Conservation (phyloP, 768 basidiomycete species). For the Cantharellus anzutake region DNA sequence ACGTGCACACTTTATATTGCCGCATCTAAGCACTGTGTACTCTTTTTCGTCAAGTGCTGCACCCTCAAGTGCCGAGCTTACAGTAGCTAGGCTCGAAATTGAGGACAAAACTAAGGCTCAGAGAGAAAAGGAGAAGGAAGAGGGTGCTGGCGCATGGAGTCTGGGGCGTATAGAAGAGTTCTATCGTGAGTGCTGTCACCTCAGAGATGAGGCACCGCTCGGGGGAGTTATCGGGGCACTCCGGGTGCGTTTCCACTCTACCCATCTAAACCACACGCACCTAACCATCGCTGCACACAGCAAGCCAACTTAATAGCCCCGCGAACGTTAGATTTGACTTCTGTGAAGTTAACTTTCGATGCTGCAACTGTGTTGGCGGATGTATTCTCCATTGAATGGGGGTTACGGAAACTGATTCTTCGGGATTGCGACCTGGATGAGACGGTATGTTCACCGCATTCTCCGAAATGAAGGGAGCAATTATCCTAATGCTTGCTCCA, state of each 20-base stretch:
- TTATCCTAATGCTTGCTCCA: slow-evolving; percentile 13
- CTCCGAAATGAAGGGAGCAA: neutral
- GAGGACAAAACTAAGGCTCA: slow-evolving; percentile 59
- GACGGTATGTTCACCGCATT: slow-evolving; percentile 28
- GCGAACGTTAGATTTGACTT: slow-evolving; percentile 60
- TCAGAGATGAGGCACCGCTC: slow-evolving; percentile 54
- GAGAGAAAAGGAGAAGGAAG: slow-evolving; percentile 19
- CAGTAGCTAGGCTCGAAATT: slow-evolving; percentile 66
- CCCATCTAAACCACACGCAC: slow-evolving; percentile 1
- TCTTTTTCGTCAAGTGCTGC: slow-evolving; percentile 75
- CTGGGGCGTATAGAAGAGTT: slow-evolving; percentile 69
- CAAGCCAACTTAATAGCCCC: slow-evolving; percentile 36
- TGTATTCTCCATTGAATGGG: slow-evolving; percentile 86
- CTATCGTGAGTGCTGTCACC: slow-evolving; percentile 69
- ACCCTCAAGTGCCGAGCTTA: slow-evolving; percentile 57
- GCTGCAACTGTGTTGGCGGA: slow-evolving; percentile 73
- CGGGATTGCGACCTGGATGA: slow-evolving; percentile 81
- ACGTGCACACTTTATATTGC: slow-evolving; percentile 80
- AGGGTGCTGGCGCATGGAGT: slow-evolving; percentile 61
- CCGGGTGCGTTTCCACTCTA: slow-evolving; percentile 30
- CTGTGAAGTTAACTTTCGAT: slow-evolving; percentile 49
- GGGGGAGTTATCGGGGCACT: slow-evolving; percentile 45
- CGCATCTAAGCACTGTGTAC: slow-evolving; percentile 71
- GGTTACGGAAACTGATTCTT: slow-evolving; percentile 64
- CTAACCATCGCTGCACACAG: slow-evolving; percentile 16